Evolutionary conservation across 345 rosid species (phyloP), one percentile per base, ranked within the genome.

Genomic region (Linum trigynum): DNA sequence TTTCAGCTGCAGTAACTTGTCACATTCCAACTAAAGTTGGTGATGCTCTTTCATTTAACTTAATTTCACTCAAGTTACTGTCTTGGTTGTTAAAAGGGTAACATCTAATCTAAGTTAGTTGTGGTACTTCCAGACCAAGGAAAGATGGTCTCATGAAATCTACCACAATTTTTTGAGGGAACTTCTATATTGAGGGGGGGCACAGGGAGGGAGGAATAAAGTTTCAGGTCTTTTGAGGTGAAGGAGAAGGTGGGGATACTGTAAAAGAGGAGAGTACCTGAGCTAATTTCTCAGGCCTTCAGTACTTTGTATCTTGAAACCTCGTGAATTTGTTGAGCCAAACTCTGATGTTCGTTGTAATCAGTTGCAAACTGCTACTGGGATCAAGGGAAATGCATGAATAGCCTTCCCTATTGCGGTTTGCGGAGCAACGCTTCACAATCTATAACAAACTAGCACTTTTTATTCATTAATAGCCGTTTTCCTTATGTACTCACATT

Each of bases 51-150:
- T 12, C 45, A 7, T 59, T 69, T 39, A 23, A 23, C 5, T 57
- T 38, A 68, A 65, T 48, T 16, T 75, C 61, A 2, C 68, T 76
- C 81, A 73, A 71, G 82, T 79, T 23, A 23, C 32, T 23, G 32
- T 23, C 32, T 23, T 23, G 32, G 11, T 45, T 45, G 51, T 45
- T 23, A 23, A 23, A 23, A 41, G 9, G 45, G 45, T 48, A 82
- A 71, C 75, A 71, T 70, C 63, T 64, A 53, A 66, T 76, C 64
- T 57, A n/a, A 48, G 53, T 48, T 48, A 48, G 57, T 42, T 71
- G 79, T 72, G 79, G 80, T 78, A 65, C 75, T 48, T 48, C 53
- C 53, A 48, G 53, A 15, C 53, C 11, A 48, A 48, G 2, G 9
- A 7, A 9, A 48, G 53, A 48, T 48, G 53, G 14, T 48, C 53